Conservation (phyloP, 2,329 filamentous ascomycete genomes). For the Lachnellula subtilissima region DNA sequence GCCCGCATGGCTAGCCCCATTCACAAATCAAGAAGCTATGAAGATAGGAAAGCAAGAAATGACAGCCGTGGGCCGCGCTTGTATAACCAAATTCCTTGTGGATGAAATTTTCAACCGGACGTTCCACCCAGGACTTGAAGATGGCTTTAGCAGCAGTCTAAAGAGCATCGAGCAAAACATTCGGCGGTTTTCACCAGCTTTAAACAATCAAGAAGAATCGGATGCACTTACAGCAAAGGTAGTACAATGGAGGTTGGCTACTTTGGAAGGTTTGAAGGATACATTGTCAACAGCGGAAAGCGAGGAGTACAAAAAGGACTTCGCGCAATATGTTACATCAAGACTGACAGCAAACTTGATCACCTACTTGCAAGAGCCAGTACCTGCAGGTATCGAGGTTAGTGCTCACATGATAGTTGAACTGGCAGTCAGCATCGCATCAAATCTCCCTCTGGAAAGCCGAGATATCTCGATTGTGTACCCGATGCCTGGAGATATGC, state of each 20-base stretch:
- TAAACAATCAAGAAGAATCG: constrained; percentile 78
- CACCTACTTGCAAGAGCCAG: constrained; percentile 69
- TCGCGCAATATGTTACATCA: constrained; percentile 66
- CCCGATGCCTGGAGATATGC: constrained; percentile 67
- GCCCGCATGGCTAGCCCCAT: constrained; percentile 72
- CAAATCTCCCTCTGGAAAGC: constrained; percentile 84
- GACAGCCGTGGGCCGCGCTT: constrained; percentile 87
- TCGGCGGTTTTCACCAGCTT: constrained; percentile 66
- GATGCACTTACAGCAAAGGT: constrained; percentile 84
- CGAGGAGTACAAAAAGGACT: constrained; percentile 58
- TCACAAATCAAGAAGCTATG: constrained; percentile 80
- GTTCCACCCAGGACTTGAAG: constrained; percentile 86
- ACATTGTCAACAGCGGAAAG: constrained; percentile 61
- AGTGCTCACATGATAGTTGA: constrained; percentile 91
- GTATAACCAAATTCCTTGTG: constrained; percentile 84
- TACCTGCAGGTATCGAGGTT: constrained; percentile 77
- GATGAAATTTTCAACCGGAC: constrained; percentile 87
- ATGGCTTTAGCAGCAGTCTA: constrained; percentile 67
- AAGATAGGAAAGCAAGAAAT: constrained; percentile 92
- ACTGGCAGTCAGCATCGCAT: constrained; percentile 77
- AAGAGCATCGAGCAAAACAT: constrained; percentile 88
- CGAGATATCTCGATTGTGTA: constrained; percentile 86
- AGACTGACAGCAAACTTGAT: constrained; percentile 66
- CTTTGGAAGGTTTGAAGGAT: constrained; percentile 81
- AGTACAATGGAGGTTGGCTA: constrained; percentile 88